These are phyloP conservation scores for Aureobasidium sp. DNA, from an alignment of 2,329 filamentous ascomycete species.

Conservation along the genomic window DNA sequence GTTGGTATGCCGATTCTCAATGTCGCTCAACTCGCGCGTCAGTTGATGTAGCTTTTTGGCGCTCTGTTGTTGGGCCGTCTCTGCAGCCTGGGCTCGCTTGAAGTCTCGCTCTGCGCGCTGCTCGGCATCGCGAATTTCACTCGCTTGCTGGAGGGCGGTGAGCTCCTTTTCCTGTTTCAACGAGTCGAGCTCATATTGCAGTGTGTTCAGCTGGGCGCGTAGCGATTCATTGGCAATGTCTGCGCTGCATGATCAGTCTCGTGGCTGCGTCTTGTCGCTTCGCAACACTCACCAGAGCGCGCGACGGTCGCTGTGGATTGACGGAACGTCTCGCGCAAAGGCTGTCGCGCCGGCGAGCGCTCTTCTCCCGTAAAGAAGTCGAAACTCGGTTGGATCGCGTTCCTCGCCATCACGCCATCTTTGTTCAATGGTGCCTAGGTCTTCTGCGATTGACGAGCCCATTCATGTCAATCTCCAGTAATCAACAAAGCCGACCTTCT, in stretches of 20 bases:
- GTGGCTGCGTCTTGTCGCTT: not conserved
- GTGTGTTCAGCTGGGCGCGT: conserved; percentile 78
- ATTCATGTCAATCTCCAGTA: not conserved
- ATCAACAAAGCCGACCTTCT: not conserved
- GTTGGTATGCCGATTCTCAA: conserved; percentile 46
- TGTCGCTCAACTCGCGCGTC: conserved; percentile 46
- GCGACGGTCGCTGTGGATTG: conserved; percentile 33
- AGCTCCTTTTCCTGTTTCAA: conserved; percentile 83
- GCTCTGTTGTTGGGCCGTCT: conserved; percentile 43
- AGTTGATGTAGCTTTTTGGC: conserved; percentile 48
- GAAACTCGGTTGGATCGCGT: conserved; percentile 33
- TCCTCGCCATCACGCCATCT: conserved; percentile 3
- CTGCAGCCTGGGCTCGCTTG: conserved; percentile 52
- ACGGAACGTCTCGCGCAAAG: conserved; percentile 37
- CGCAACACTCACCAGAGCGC: conserved; percentile 22
- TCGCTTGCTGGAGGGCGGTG: conserved; percentile 66
- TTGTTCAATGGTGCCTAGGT: not conserved
- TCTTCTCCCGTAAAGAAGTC: conserved; percentile 40
- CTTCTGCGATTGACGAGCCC: not conserved
- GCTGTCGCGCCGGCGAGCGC: conserved; percentile 28
- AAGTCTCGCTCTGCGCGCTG: conserved; percentile 80
- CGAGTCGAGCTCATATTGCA: conserved; percentile 81
- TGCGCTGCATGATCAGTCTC: not conserved
- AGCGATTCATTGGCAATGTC: conserved; percentile 59
- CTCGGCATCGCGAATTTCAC: conserved; percentile 73